These are phyloP conservation scores for Gilbertella persicaria DNA, from an alignment of 371 early-diverging fungal genomes.

Conservation along the genomic window DNA sequence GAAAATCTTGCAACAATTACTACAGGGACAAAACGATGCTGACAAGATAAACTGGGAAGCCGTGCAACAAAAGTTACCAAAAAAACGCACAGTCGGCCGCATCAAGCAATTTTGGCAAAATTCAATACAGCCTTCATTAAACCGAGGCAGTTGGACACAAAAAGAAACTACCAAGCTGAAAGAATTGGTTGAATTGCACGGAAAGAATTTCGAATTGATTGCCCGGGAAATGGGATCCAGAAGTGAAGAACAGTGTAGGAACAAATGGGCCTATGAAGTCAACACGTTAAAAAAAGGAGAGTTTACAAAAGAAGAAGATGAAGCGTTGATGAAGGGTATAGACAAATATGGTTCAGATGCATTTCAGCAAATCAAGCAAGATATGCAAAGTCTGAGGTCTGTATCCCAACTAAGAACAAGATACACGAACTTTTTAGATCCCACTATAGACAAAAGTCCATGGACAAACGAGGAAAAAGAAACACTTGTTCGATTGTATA, in stretches of 20 bases:
- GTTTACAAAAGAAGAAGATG: conserved; percentile 23
- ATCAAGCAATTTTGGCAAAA: conserved; percentile 16
- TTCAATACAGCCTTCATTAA: conserved; percentile 14
- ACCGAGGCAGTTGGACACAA: conserved; percentile 20
- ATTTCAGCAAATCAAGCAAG: conserved; percentile 19
- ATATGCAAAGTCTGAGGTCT: conserved; percentile 14
- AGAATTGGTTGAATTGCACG: conserved; percentile 1
- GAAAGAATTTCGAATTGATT: conserved; percentile 13
- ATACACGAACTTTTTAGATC: conserved; percentile 35
- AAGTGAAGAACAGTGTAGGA: conserved; percentile 24
- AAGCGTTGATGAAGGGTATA: conserved; percentile 13
- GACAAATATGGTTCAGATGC: conserved; percentile 11
- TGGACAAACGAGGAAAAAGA: conserved; percentile 41
- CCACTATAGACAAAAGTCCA: conserved; percentile 36
- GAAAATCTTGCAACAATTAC: conserved; percentile 9
- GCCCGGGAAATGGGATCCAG: conserved; percentile 8
- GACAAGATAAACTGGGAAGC: conserved; percentile 18
- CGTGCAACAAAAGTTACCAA: conserved; percentile 1
- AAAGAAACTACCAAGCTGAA: conserved; percentile 9
- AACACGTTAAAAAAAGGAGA: conserved; percentile 15
- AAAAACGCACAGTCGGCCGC: conserved; percentile 7
- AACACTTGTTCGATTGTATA: background rate
- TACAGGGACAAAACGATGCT: background rate
- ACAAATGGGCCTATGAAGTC: conserved; percentile 23
- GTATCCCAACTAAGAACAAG: conserved; percentile 13